Conservation (phyloP, 2,329 filamentous ascomycete genomes). For the Colletotrichum simmondsii region DNA sequence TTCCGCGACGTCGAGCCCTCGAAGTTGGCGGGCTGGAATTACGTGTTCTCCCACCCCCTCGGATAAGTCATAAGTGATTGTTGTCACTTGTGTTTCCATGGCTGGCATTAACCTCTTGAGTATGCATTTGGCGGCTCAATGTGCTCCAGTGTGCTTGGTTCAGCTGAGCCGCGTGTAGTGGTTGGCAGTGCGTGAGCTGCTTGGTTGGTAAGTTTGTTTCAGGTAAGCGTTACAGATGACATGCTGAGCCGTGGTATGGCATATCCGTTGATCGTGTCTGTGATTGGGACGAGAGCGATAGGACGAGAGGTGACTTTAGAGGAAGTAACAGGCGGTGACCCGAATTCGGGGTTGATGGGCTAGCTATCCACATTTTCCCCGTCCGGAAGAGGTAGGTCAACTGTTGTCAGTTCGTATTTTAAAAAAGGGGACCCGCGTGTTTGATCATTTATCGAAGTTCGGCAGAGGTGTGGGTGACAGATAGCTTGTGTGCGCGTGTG, state of each 20-base stretch:
- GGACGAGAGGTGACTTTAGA: not conserved
- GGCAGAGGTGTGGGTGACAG: not conserved
- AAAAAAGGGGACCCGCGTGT: not conserved
- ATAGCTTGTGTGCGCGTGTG: no score
- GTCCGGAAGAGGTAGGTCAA: not conserved
- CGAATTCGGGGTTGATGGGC: not conserved
- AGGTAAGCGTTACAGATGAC: conserved; percentile 25
- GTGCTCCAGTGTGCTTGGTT: no score
- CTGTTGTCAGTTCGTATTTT: not conserved
- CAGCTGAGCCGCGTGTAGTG: no score
- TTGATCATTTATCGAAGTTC: not conserved
- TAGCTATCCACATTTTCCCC: not conserved
- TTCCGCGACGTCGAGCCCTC: conserved; percentile 18
- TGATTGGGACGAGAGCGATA: not conserved
- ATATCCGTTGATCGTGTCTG: not conserved
- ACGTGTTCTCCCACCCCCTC: not conserved
- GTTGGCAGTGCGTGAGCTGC: no score
- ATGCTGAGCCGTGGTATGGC: not conserved
- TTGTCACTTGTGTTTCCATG: no score
- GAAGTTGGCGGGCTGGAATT: not conserved
- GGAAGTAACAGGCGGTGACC: not conserved
- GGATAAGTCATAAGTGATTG: not conserved
- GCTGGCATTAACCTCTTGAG: no score
- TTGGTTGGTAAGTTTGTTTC: conserved; percentile 28
- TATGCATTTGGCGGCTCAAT: not conserved